Conservation (phyloP, 306 rosid genomes). For the Quercus agrifolia region DNA sequence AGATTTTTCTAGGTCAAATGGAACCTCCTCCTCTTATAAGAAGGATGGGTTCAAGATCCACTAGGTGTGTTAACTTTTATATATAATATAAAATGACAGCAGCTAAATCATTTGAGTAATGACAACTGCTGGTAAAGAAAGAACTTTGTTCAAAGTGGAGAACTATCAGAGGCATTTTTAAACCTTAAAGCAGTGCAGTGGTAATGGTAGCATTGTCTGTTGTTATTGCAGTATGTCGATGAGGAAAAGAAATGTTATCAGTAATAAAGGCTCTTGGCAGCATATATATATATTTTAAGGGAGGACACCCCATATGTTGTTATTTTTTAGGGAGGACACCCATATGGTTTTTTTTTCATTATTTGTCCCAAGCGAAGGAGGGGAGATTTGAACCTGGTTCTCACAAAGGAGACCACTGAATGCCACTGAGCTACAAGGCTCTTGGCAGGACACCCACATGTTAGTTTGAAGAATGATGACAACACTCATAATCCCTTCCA, state of each 20-base stretch:
- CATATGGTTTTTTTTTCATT: too few species aligned
- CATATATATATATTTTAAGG: too few species aligned
- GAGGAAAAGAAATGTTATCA: neutral
- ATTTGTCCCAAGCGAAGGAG: too few species aligned
- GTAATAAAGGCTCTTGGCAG: neutral
- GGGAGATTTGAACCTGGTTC: too few species aligned
- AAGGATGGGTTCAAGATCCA: neutral
- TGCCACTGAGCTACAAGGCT: too few species aligned
- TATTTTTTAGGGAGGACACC: too few species aligned
- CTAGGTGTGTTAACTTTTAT: neutral
- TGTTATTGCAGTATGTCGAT: neutral
- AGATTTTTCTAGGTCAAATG: neutral
- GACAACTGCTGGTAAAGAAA: neutral
- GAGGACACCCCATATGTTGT: too few species aligned
- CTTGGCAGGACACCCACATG: too few species aligned
- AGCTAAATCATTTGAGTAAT: neutral
- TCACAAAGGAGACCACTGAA: too few species aligned
- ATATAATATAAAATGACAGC: neutral
- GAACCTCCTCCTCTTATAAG: neutral
- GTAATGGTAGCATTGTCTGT: neutral
- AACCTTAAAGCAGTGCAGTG: neutral
- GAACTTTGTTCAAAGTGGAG: neutral
- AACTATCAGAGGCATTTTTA: neutral
- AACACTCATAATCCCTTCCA: neutral
- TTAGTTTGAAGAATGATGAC: neutral